Evolutionary conservation across 1,139 yeast genomes (phyloP).

Genomic region (Chernovozyma aurita): DNA sequence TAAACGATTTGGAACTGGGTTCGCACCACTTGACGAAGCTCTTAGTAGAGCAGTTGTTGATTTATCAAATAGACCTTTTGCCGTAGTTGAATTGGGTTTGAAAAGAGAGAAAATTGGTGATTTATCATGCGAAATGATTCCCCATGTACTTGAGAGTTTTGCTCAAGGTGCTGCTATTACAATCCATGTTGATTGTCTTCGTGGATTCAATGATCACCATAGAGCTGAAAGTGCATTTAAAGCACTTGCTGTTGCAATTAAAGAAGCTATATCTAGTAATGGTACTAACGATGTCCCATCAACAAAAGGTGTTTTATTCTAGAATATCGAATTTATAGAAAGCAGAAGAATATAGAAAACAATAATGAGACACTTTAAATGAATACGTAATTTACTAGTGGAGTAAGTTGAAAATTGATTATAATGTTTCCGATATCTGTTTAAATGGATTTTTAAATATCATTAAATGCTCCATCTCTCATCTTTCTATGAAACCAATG

Average conservation of each 20-base stretch:
- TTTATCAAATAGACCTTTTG: constrained; percentile 86
- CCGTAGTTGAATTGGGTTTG: constrained; percentile 83
- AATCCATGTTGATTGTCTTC: constrained; percentile 85
- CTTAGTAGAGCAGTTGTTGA: constrained; percentile 92
- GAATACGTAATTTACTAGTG: constrained; percentile 4
- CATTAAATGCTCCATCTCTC: no score
- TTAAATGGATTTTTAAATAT: no score
- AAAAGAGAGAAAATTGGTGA: constrained; percentile 93
- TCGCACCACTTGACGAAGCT: constrained; percentile 96
- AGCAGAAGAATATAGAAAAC: no score
- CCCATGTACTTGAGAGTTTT: constrained; percentile 90
- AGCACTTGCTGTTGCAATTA: constrained; percentile 88
- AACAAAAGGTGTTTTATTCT: constrained; percentile 88
- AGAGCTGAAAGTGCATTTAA: constrained; percentile 95
- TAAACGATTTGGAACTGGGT: constrained; percentile 89
- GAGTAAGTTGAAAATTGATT: no score
- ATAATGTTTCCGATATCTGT: no score
- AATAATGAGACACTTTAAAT: not conserved
- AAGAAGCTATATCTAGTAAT: constrained; percentile 76
- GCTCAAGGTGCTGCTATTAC: constrained; percentile 91
- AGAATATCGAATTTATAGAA: constrained; percentile 8
- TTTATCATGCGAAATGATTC: constrained; percentile 91
- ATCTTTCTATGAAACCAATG: no score
- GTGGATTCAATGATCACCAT: constrained; percentile 95
- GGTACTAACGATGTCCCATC: constrained; percentile 92